phyloP scores from a whole-genome alignment of 345 rosid genomes.

The Cardamine occulta region DNA sequence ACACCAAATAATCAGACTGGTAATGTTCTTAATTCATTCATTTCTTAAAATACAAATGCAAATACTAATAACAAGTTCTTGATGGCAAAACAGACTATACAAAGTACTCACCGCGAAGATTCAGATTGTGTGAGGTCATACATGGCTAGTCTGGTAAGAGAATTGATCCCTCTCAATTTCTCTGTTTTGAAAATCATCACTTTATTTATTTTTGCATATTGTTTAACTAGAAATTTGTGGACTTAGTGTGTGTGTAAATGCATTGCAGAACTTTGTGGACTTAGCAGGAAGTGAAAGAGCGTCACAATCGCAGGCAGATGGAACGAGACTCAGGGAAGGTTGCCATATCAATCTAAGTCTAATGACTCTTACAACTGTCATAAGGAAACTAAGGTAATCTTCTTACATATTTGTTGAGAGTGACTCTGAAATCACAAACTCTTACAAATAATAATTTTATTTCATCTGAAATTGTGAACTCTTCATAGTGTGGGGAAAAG shows the following conservation, averaged over 20 bases:
- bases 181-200: slow-evolving; percentile 6
- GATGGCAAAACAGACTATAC: slow-evolving; percentile 65
- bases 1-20: slow-evolving; percentile 98
- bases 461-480: slow-evolving; percentile 25
- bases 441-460: background rate
- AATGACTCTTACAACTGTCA: slow-evolving; percentile 98
- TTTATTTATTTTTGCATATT: background rate
- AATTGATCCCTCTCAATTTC: slow-evolving; percentile 15
- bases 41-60: background rate
- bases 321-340: slow-evolving; percentile 96
- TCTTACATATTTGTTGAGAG: slow-evolving; percentile 19
- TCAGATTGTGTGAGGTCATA: slow-evolving; percentile 95
- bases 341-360: slow-evolving; percentile 98
- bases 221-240: slow-evolving; percentile 57
- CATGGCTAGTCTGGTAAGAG: slow-evolving; percentile 88
- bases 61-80: slow-evolving; percentile 40
- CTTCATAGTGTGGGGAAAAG: slow-evolving; percentile 82
- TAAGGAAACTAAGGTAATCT: slow-evolving; percentile 89
- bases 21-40: slow-evolving; percentile 40
- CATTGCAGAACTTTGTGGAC: slow-evolving; percentile 93
- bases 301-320: slow-evolving; percentile 95
- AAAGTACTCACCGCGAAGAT: slow-evolving; percentile 92
- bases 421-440: background rate
- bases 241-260: slow-evolving; percentile 46
- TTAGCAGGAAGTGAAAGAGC: slow-evolving; percentile 99